Conservation (phyloP, 192 early-diverging fungal genomes). For the Rhizophagus clarus region DNA sequence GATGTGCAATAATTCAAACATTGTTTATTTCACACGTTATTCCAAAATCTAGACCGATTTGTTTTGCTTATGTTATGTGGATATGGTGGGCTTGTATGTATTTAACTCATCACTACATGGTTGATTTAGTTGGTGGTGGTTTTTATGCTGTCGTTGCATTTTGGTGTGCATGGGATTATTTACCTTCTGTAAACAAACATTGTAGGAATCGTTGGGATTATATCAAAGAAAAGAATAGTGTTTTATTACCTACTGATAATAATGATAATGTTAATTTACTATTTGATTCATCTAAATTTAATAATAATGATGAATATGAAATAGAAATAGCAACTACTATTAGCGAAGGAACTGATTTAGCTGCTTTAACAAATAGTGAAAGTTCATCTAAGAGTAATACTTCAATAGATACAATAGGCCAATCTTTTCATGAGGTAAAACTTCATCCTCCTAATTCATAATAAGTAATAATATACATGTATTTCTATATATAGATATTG, state of each 20-base stretch:
- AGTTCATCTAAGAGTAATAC: neutral
- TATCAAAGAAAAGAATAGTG: neutral
- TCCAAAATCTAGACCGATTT: conserved; percentile 49
- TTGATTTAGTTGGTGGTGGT: conserved; percentile 68
- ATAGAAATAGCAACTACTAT: neutral
- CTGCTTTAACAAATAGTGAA: neutral
- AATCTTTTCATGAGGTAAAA: neutral
- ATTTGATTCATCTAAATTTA: neutral
- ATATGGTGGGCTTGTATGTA: conserved; percentile 85
- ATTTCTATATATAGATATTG: too few species aligned
- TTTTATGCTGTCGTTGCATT: conserved; percentile 65
- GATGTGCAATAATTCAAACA: conserved; percentile 64
- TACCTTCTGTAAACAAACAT: conserved; percentile 41
- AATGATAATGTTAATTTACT: neutral
- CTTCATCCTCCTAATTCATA: neutral
- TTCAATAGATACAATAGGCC: neutral
- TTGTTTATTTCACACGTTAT: conserved; percentile 57
- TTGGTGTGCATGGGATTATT: conserved; percentile 46
- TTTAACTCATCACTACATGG: conserved; percentile 73
- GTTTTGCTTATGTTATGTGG: conserved; percentile 63
- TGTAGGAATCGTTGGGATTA: neutral
- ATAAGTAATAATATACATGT: neutral
- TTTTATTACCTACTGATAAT: neutral
- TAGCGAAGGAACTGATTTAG: neutral
- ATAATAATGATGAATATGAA: neutral